A percentile compares a stretch with the other conserved stretches of the same genome.
Evolutionary conservation across 345 rosid genomes (phyloP).

Genomic region (Eucalyptus erythrocorys): DNA sequence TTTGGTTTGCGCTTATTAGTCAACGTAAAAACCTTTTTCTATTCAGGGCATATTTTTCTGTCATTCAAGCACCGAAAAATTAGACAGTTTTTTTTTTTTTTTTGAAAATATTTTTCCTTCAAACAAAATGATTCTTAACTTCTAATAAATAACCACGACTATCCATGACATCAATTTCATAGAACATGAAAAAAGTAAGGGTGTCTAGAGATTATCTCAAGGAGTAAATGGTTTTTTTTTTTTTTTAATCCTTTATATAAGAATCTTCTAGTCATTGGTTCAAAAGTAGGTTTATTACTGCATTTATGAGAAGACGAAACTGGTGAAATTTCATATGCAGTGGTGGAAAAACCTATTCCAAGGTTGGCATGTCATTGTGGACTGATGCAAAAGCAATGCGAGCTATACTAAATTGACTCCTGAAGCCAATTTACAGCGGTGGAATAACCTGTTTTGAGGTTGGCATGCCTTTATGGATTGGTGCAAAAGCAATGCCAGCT

Average conservation of each 20-base stretch:
- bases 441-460: too few relatives aligned
- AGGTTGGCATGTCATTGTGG: background rate
- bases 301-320: background rate
- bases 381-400: background rate
- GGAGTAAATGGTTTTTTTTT: background rate
- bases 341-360: background rate
- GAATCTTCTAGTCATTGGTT: background rate
- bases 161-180: background rate
- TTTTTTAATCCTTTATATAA: background rate
- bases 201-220: background rate
- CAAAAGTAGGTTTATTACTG: background rate
- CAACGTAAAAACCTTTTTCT: background rate
- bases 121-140: background rate
- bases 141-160: background rate
- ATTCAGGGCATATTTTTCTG: background rate
- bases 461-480: background rate
- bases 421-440: background rate
- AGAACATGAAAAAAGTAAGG: background rate
- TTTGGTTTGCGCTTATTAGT: background rate
- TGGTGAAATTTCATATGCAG: background rate
- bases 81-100: too few relatives aligned
- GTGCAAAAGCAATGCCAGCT: background rate
- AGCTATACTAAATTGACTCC: background rate
- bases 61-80: background rate
- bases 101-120: background rate